A percentile compares a stretch with the other conserved stretches of the same genome.
These are phyloP conservation scores for Setaria italica DNA, from an alignment of 202 grass and related monocot species.

Conservation along the genomic window DNA sequence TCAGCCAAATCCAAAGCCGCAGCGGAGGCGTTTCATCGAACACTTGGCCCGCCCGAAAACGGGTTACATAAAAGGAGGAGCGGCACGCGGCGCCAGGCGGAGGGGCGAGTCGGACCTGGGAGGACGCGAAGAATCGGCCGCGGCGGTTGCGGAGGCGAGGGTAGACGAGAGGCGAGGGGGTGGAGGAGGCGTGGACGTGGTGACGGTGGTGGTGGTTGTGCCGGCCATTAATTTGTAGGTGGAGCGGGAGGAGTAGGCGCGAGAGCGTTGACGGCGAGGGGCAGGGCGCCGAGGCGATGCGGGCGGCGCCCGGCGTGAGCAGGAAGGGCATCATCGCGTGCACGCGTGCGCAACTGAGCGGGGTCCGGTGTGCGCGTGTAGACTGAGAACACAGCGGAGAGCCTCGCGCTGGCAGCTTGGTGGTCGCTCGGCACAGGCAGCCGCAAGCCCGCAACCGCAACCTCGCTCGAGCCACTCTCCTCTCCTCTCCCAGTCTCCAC, in stretches of 20 bases:
- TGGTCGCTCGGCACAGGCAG: no score
- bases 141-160: slow-evolving; percentile 5
- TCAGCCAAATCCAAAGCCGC: slow-evolving; percentile 6
- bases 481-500: no score
- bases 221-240: slow-evolving; percentile 45
- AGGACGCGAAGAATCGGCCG: slow-evolving; percentile 41
- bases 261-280: slow-evolving; percentile 55
- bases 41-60: not conserved
- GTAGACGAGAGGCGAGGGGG: not conserved
- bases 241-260: slow-evolving; percentile 46
- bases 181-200: not conserved
- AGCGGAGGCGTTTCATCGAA: slow-evolving; percentile 21
- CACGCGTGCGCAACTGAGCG: slow-evolving; percentile 30
- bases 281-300: not conserved
- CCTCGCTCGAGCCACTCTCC: no score
- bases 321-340: slow-evolving; percentile 54
- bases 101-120: slow-evolving; percentile 42
- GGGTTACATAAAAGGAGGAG: not conserved
- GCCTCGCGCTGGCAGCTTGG: not conserved
- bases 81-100: not conserved
- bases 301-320: slow-evolving; percentile 38
- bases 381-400: not conserved
- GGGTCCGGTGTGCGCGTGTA: no score
- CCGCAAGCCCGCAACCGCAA: no score
- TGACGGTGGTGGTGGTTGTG: not conserved